Conservation (phyloP, 306 rosid genomes). For the Arachis stenosperma region DNA sequence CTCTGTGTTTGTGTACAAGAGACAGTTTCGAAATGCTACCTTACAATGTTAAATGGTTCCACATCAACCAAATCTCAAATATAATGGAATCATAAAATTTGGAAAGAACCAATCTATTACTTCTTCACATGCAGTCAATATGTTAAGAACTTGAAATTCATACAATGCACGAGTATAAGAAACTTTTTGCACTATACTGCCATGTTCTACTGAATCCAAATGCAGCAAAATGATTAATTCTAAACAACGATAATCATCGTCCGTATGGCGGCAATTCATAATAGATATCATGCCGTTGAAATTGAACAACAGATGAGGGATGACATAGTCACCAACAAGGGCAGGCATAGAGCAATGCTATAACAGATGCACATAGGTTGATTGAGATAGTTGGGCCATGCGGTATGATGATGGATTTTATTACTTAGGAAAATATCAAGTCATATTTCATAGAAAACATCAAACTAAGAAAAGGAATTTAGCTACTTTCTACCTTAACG, state of each 20-base stretch:
- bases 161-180: not conserved
- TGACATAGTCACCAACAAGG: not conserved
- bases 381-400: not conserved
- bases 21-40: too few species aligned
- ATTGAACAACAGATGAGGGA: not conserved
- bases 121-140: constrained; percentile 4
- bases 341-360: not conserved
- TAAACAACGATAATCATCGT: not conserved
- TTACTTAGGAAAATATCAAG: not conserved
- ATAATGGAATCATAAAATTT: not conserved
- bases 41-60: not conserved
- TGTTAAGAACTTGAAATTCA: not conserved
- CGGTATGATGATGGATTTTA: not conserved
- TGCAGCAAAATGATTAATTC: not conserved
- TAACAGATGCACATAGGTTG: constrained; percentile 10
- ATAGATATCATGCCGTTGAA: not conserved
- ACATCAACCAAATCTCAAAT: not conserved
- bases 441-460: not conserved
- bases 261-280: not conserved
- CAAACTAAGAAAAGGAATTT: not conserved
- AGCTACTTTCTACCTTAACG: not conserved
- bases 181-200: not conserved
- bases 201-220: not conserved
- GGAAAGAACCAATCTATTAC: not conserved
- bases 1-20: too few species aligned